Conservation (phyloP, 2,329 filamentous ascomycete genomes). For the Arthrobotrys megalospora region DNA sequence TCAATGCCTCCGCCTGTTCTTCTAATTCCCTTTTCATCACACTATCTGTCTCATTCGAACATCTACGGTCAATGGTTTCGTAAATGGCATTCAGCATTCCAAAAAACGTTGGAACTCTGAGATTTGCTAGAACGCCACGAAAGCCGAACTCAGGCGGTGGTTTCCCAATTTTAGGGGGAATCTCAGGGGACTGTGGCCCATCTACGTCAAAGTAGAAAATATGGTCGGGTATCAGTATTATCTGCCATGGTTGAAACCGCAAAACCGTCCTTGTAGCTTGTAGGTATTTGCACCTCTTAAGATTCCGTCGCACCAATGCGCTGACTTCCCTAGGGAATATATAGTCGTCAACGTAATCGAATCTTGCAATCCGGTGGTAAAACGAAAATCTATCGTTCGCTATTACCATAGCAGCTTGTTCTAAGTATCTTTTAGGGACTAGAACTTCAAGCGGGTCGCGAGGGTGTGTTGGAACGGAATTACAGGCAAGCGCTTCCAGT, state of each 20-base stretch:
- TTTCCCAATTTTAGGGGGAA: not conserved
- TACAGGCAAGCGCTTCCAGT: constrained; percentile 44
- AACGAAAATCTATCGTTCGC: constrained; percentile 11
- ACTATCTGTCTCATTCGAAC: not conserved
- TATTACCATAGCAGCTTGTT: constrained; percentile 22
- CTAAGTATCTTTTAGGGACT: constrained; percentile 30
- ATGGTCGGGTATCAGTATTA: constrained; percentile 43
- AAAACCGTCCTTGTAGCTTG: constrained; percentile 18
- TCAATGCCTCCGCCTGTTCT: constrained; percentile 30
- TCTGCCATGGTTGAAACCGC: constrained; percentile 50
- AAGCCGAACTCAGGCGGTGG: constrained; percentile 9
- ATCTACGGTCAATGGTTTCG: constrained; percentile 13
- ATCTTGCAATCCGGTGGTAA: constrained; percentile 24
- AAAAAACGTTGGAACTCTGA: constrained; percentile 25
- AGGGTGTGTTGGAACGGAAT: constrained; percentile 27
- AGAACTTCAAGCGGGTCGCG: constrained; percentile 48
- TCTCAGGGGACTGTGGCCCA: not conserved
- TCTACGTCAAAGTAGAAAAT: constrained; percentile 28
- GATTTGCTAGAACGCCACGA: not conserved
- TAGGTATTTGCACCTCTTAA: constrained; percentile 31
- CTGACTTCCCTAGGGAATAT: constrained; percentile 34
- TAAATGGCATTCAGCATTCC: constrained; percentile 46
- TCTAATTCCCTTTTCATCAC: constrained; percentile 14
- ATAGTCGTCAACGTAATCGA: constrained; percentile 34
- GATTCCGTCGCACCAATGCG: constrained; percentile 27